phyloP scores from a whole-genome alignment of 2,329 filamentous ascomycete genomes.

The Verruconis gallopava region DNA sequence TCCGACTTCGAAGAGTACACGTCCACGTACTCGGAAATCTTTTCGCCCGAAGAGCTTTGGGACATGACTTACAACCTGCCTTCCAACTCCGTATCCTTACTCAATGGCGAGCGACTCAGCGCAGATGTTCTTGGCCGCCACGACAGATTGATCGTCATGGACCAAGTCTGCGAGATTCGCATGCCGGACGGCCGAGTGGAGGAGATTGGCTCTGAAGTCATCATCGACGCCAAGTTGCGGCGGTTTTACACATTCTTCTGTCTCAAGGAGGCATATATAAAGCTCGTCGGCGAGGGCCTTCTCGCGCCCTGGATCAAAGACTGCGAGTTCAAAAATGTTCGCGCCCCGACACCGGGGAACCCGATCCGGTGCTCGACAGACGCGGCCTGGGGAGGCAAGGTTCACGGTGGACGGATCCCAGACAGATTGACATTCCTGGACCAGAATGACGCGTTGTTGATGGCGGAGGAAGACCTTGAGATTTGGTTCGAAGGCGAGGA shows the following conservation, averaged over 20 bases:
- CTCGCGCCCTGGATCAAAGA: constrained; percentile 59
- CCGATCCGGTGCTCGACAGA: constrained; percentile 30
- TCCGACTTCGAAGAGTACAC: constrained; percentile 56
- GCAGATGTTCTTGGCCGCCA: constrained; percentile 29
- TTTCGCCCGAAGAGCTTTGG: constrained; percentile 47
- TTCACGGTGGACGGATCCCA: constrained; percentile 12
- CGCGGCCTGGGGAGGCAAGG: constrained; percentile 33
- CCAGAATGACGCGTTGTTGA: constrained; percentile 11
- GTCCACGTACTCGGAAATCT: constrained; percentile 59
- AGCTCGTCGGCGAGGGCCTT: constrained; percentile 68
- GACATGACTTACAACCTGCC: constrained; percentile 44
- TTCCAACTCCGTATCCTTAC: constrained; percentile 29
- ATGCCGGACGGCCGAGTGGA: constrained; percentile 22
- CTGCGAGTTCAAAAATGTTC: constrained; percentile 54
- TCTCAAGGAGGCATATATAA: constrained; percentile 69
- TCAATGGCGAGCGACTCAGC: constrained; percentile 30
- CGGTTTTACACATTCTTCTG: constrained; percentile 70
- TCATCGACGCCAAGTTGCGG: constrained; percentile 51
- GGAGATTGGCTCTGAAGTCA: constrained; percentile 28
- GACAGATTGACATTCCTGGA: neutral
- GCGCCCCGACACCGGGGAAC: constrained; percentile 37
- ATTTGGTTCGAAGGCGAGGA: constrained; percentile 35
- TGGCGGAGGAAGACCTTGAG: constrained; percentile 32
- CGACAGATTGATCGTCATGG: constrained; percentile 28
- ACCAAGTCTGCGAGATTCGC: constrained; percentile 26